Base-by-base conservation (phyloP, 2,329 filamentous ascomycete genomes). In the Penicillium sp. region DNA sequence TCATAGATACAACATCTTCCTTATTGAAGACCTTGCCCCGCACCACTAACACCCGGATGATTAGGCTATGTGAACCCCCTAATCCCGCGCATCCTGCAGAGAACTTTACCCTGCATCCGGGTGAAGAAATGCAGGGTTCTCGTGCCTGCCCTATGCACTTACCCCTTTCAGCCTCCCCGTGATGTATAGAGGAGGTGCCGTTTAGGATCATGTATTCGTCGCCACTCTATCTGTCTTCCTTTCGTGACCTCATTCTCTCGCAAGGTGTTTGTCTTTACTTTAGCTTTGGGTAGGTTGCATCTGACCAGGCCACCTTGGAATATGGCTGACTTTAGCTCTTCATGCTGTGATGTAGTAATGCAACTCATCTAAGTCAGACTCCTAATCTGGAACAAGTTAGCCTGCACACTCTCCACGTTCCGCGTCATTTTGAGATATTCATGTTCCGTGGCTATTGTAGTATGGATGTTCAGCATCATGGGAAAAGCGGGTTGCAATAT, bases 351-450 rank as follows among this genome's bases (percentile, higher is more conserved):
- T 9, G 10, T n/a, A 19, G 45, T 7, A 21, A 31, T 47, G 26
- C 10, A 47, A 10, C 5, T 3, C 9, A 19, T 13, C 26, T 26
- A 43, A 43, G 24, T 9, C 52, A 31, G 22, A 10, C 27, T 3
- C 11, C 5, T 53, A 22, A 11, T 13, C 44, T 47, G 27, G 43
- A 50, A 35, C 24, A 31, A 43, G 43, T 22, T 58, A 55, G 56
- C 27, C 24, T 31, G 21, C 8, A 51, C 8, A 27, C 44, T 48
- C 9, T 37, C 29, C 22, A 53, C 3, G 16, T 35, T 54, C 56
- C 56, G 56, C 41, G 46, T 46, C 52, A 29, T 55, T 58, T 58
- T 55, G 52, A 58, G 56, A 58, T 55, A 37, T 47, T 19, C 27
- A 27, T 10, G 33, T 44, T 55, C 56, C 56, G 52, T 52, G 56